Evolutionary conservation across 2,329 filamentous ascomycete species (phyloP), one percentile per base, ranked within the genome.

Genomic region (Polychaeton citri): DNA sequence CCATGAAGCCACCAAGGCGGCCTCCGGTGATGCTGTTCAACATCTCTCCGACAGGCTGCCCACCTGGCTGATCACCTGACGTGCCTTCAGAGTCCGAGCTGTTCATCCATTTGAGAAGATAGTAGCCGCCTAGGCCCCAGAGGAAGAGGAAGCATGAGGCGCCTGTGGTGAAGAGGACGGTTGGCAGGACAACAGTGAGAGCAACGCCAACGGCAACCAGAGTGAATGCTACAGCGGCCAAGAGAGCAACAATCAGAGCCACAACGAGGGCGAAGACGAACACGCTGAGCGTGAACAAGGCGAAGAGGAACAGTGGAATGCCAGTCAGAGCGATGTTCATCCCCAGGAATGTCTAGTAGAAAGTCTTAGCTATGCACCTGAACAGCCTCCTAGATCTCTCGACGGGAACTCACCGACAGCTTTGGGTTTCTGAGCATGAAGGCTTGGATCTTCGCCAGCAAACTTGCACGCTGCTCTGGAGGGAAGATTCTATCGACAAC

Each of bases 151-250:
- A 68, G 1, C 76, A 60, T 4, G 74, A 80, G 16, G 76, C 55
- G 33, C 68, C 68, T 9, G 70, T 74, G 2, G 79, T 77, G 42
- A 83, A 55, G 55, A 82, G 71, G 24, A 88, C 60, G 1, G 75
- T 71, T 2, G 81, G 81, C 0, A 83, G 60, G 12, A 90, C 67
- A 28, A 87, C 53, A 33, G 83, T 53, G 8, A 81, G 61, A 2
- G 78, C 79, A 31, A 83, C 55, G 34, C 76, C 73, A 36, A 76
- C 68, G 65, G 75, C 79, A 62, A 81, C 76, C 33, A 81, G 65
- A 1, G 72, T 71, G 62, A 83, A 82, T 38, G 76, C 49, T 6
- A 71, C 50, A 2, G 68, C 69, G 13, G 58, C 63, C 4, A 72
- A 53, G 5, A 71, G 47, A 4, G 60, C 68, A 30, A 72, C 55